Evolutionary conservation across 352 stramenopile genomes (phyloP), one percentile per base, ranked within the genome.

Genomic region (Pythium coloratum): DNA sequence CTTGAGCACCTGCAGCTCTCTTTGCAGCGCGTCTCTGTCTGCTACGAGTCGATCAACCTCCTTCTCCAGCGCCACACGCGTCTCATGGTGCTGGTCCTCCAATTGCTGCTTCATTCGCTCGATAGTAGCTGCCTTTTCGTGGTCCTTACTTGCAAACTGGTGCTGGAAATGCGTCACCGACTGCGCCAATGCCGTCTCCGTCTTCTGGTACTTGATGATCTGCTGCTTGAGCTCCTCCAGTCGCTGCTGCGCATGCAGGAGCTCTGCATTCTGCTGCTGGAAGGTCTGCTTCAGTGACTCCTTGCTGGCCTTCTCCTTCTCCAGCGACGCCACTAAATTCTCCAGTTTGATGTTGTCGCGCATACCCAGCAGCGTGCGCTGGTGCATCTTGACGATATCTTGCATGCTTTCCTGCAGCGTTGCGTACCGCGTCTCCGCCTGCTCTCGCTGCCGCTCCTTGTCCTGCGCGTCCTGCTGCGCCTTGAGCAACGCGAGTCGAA

Each of bases 141-240:
- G 76, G n/a, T 91, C 73, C 66, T 87, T 90, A 55, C 54, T 77
- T 30, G 82, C 70, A 47, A 82, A 80, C 30, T 77, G 81, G 59
- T 88, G 75, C 69, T 91, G 83, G 55, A 92, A 78, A 57, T 94
- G 83, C 6, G 82, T 70, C 16, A 90, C 72, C 26, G 80, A 87
- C 66, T 94, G 80, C 8, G 78, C 82, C 49, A 94, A 61, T 47
- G 88, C 83, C 0, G 83, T 94, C 66, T 94, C 83, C 0, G 83
- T 92, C 72, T 88, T 90, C 59, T 92, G 83, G 66, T 92, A 90
- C 44, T 84, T 79, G 16, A 66, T 38, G 38, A 91, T 75, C 47
- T 92, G 83, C 16, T 38, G 36, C 14, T 72, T 55, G 12, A 92
- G 65, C 40, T 68, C 64, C 57, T 77, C 64, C 8, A 89, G 75